Conservation (phyloP, 2,329 filamentous ascomycete species). For the Hymenotorrendiella dingleyae region DNA sequence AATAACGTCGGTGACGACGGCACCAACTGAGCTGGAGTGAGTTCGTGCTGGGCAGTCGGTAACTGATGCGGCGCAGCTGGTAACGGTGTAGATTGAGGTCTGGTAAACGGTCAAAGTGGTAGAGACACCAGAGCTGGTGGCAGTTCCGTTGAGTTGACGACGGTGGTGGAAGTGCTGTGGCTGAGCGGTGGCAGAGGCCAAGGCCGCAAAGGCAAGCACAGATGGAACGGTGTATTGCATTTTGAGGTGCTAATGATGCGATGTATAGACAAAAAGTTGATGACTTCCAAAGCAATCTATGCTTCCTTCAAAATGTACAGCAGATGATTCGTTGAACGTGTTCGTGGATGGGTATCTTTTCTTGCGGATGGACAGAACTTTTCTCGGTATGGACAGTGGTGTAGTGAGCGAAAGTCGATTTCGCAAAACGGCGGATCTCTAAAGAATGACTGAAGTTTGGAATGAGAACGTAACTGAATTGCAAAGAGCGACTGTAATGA, state of each 20-base stretch:
- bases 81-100: constrained; percentile 33
- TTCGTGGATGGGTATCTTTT: constrained; percentile 6
- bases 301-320: constrained; percentile 13
- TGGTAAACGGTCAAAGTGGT: constrained; percentile 37
- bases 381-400: constrained; percentile 16
- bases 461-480: constrained; percentile 22
- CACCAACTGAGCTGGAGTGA: constrained; percentile 15
- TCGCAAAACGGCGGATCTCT: constrained; percentile 23
- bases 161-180: constrained; percentile 27
- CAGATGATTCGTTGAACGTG: constrained; percentile 3
- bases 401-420: constrained; percentile 31
- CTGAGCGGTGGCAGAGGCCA: constrained; percentile 24
- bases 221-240: constrained; percentile 29
- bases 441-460: constrained; percentile 30
- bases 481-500: constrained; percentile 28
- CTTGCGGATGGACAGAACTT: constrained; percentile 1
- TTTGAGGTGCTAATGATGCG: constrained; percentile 12
- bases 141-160: constrained; percentile 19
- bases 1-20: constrained; percentile 36
- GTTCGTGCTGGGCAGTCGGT: constrained; percentile 37
- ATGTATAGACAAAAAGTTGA: constrained; percentile 5
- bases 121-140: constrained; percentile 15
- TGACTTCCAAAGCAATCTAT: constrained; percentile 23
- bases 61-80: constrained; percentile 34
- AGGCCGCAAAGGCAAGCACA: constrained; percentile 31